Conservation (phyloP, 2,329 filamentous ascomycete genomes). For the Elsinoe perseae region DNA sequence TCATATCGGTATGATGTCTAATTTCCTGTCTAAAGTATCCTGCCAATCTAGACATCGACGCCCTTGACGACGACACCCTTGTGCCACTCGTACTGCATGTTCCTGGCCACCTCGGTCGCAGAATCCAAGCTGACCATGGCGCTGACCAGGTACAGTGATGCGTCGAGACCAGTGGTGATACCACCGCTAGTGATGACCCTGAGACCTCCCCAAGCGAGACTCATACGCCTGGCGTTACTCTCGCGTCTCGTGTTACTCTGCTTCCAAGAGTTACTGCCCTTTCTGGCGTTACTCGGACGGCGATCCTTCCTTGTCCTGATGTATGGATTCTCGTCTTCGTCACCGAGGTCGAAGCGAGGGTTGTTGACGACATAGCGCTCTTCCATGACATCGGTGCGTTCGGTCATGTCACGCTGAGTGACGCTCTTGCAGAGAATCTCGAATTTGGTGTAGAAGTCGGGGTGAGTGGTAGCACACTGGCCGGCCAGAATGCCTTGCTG, state of each 20-base stretch:
- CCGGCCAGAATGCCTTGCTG: conserved; percentile 70
- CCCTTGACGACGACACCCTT: conserved; percentile 80
- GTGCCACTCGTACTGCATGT: conserved; percentile 76
- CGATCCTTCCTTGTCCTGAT: conserved; percentile 43
- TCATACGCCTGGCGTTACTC: conserved; percentile 69
- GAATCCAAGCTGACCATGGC: conserved; percentile 71
- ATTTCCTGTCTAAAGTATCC: not conserved
- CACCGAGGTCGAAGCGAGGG: conserved; percentile 71
- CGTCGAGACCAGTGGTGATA: conserved; percentile 72
- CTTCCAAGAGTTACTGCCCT: conserved; percentile 78
- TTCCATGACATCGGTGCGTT: conserved; percentile 76
- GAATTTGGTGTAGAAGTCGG: conserved; percentile 70
- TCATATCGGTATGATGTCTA: not conserved
- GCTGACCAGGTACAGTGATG: conserved; percentile 74
- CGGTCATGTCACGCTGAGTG: conserved; percentile 59
- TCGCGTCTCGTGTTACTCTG: conserved; percentile 66
- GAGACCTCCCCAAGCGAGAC: conserved; percentile 61
- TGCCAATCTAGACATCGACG: conserved; percentile 60
- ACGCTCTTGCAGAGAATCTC: conserved; percentile 74
- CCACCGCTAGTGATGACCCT: conserved; percentile 75
- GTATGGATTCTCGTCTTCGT: conserved; percentile 76
- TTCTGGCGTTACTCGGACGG: conserved; percentile 45
- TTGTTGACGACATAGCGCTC: conserved; percentile 88
- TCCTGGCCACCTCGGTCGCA: conserved; percentile 64
- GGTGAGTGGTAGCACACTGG: conserved; percentile 73